phyloP scores from a whole-genome alignment of 192 early-diverging fungal genomes.

The Backusella mclennaniae region DNA sequence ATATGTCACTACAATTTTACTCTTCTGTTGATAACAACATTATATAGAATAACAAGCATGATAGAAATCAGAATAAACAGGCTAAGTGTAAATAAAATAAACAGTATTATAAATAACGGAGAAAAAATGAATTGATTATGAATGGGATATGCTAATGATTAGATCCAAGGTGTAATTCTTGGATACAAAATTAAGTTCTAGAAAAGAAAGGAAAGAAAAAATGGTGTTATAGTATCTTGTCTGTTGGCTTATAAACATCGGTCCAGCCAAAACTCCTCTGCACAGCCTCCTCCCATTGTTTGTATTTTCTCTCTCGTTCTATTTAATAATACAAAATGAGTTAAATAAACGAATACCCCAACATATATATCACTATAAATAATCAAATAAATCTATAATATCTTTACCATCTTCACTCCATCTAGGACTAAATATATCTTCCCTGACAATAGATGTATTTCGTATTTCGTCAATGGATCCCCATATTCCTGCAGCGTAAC shows the following conservation, averaged over 20 bases:
- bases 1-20: not conserved
- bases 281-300: constrained; percentile 28
- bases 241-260: constrained; percentile 7
- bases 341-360: not conserved
- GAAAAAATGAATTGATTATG: not conserved
- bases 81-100: not conserved
- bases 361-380: not conserved
- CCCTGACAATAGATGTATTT: constrained; percentile 11
- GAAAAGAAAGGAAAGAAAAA: not conserved
- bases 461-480: constrained; percentile 13
- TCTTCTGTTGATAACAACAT: not conserved
- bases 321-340: not conserved
- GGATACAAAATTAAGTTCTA: not conserved
- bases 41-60: not conserved
- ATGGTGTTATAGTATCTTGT: not conserved
- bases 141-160: not conserved
- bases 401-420: constrained; percentile 18
- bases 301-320: constrained; percentile 21
- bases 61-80: not conserved
- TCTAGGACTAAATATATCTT: constrained; percentile 25
- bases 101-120: not conserved
- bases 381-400: not conserved
- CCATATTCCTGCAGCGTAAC: constrained; percentile 29
- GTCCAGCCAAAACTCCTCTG: constrained; percentile 36
- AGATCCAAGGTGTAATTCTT: not conserved